Evolutionary conservation across 108 stramenopile genomes (phyloP), one percentile per base, ranked within the genome.

Genomic region (Cyclostephanos tholiformis): DNA sequence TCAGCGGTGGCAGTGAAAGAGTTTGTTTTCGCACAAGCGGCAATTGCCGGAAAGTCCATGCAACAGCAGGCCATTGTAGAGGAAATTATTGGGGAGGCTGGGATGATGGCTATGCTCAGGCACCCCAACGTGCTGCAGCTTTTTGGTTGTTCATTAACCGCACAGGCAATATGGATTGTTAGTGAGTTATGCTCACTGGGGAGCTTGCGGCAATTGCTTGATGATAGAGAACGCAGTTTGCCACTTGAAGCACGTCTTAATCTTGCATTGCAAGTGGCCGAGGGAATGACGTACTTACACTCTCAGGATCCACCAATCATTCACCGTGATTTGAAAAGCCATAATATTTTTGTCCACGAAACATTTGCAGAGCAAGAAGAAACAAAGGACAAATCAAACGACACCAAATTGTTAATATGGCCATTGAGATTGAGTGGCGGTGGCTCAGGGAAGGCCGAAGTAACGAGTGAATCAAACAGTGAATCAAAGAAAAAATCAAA

Each of bases 41-140:
- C 98, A 48, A 92, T 99, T 29, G 91, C 92, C 39, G 98, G 98
- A 65, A 96, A 86, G 55, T 96, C 97, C 44, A 72, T 86, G n/a
- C 95, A 96, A 80, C 97, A 96, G 58, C 89, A 92, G 63, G 95
- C 96, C 78, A 96, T 99, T 61, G 90, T 99, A 16, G 97, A 99
- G 78, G 98, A 97, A 77, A 99, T 99, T 56, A 97, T 99, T 52
- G 98, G 98, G 10, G 98, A 99, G 79, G 98, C 98, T 25, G 97
- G 96, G 6, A 94, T 99, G 87, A 98, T 99, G 98, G 93, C 95
- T 19, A 96, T 95, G 59, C 79, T 99, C 36, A 87, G 96, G 26
- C 98, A 99, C 72, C 97, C 97, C 3, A 95, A 97, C 56, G 95
- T 99, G 0, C 83, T 99, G 9, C 97, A 97, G 60, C 86, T 99